phyloP scores from a whole-genome alignment of 2,329 filamentous ascomycete genomes.

The Massarina eburnea region DNA sequence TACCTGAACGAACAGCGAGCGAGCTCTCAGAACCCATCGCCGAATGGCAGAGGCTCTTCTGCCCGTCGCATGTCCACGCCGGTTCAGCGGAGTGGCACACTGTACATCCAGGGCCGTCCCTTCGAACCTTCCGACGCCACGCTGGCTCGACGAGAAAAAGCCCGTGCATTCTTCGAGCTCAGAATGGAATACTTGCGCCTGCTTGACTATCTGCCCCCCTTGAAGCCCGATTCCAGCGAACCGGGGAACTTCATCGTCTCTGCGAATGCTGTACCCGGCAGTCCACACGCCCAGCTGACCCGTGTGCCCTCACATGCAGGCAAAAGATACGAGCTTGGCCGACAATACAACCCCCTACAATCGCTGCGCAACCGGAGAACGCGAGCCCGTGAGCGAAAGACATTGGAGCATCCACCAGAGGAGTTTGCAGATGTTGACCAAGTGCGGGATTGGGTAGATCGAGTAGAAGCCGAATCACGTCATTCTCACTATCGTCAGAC shows the following conservation, averaged over 20 bases:
- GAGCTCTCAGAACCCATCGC: slow-evolving; percentile 63
- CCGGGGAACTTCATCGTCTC: slow-evolving; percentile 45
- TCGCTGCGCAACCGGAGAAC: slow-evolving; percentile 89
- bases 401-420: slow-evolving; percentile 72
- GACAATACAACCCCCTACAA: slow-evolving; percentile 87
- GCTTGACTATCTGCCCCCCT: slow-evolving; percentile 74
- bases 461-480: slow-evolving; percentile 56
- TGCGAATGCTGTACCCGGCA: slow-evolving; percentile 46
- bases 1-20: slow-evolving; percentile 73
- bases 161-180: slow-evolving; percentile 81
- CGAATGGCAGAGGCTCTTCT: slow-evolving; percentile 48
- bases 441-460: slow-evolving; percentile 77
- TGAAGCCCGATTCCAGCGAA: slow-evolving; percentile 55
- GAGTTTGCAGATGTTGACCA: slow-evolving; percentile 74
- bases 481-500: slow-evolving; percentile 40
- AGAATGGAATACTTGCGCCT: slow-evolving; percentile 81
- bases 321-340: slow-evolving; percentile 55
- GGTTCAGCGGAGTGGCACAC: slow-evolving; percentile 25
- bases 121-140: slow-evolving; percentile 79
- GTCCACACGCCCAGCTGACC: slow-evolving; percentile 42
- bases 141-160: slow-evolving; percentile 77
- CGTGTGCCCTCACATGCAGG: slow-evolving; percentile 41
- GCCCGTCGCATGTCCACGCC: slow-evolving; percentile 31
- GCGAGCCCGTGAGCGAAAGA: slow-evolving; percentile 73
- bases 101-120: slow-evolving; percentile 36